Evolutionary conservation across 495 filamentous ascomycete genomes (phyloP), one percentile per base, ranked within the genome.

Genomic region (Hyaloscypha finlandica): DNA sequence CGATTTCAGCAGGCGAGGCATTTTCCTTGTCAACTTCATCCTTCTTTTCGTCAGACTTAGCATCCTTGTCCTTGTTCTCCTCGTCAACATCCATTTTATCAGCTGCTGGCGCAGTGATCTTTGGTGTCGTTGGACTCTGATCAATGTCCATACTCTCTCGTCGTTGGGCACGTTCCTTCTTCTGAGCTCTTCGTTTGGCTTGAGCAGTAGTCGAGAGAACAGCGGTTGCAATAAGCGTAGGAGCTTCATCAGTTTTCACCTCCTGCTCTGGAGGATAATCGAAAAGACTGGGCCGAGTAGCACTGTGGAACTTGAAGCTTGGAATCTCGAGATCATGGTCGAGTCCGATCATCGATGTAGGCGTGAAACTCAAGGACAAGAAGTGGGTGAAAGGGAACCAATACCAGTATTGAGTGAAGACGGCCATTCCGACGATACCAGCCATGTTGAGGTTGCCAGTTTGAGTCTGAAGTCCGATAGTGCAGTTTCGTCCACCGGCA

Each of bases 381-480:
- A 99, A 99, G 78, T 98, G 96, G 30, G 95, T 97, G 71, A 97
- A 88, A 57, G 96, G 96, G 87, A 99, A 99, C 96, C 96, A 99
- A 80, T 99, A 99, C 96, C 96, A 99, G 81, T 99, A 99, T 77
- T 99, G 96, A 8, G 92, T 95, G 81, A 99, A 99, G 32, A 99
- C 90, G 51, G 93, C 93, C 87, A 97, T 97, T 68, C 96, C 96
- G 25, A 99, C 94, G 65, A 98, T 95, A 65, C 92, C 96, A 20
- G 92, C 86, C 92, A 98, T 95, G 81, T 98, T 97, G 67, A 99
- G 84, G 72, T 97, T 99, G 64, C 96, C 96, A 0, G 95, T 97
- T 80, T 96, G 94, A 1, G 96, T 99, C 75, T 98, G 95, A 4
- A 99, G 83, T 55, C 94, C 93, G 68, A 99, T 97, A 16, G 96